Evolutionary conservation across 2,329 filamentous ascomycete species (phyloP), one percentile per base, ranked within the genome.

Genomic region (Epichloe baconii): DNA sequence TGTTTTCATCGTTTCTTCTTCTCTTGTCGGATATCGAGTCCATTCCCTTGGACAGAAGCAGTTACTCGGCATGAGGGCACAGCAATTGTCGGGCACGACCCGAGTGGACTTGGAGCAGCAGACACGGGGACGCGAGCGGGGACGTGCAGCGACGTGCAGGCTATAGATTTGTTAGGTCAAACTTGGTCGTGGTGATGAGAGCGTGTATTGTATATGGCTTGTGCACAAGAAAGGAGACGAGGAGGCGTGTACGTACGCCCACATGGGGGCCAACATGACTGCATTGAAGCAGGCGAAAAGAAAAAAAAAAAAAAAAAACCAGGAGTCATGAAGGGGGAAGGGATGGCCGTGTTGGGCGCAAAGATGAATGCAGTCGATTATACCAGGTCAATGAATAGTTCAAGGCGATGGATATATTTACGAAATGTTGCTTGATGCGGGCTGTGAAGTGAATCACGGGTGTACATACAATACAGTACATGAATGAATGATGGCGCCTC

Each of bases 331-430:
- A 7, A 10, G 2, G 12, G 12, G 26, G 35, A 7, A 11, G 35
- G 8, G 12, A 48, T 41, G 46, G 46, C 6, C 5, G 36, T 31
- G 36, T 11, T 46, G 36, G 15, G 8, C 15, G 44, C 35, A 31
- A 19, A 43, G 10, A 26, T 41, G 34, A 19, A 14, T 19, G 36
- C 48, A 34, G n/a, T 41, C 48, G 11, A 44, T 50, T 45, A 46
- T 45, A 46, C 42, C 48, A 50, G 40, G 48, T 50, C 48, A 15
- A 50, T n/a, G 10, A 35, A 38, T 14, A 38, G 14, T n/a, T n/a
- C 26, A 49, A 36, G 19, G 23, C 26, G 36, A 44, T 31, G 26
- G 26, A 31, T n/a, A 41, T 31, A 19, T 21, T 19, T 26, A 38
- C 21, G 17, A 43, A 23, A 23, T 43, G 11, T 21, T 43, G 7